These are phyloP conservation scores for Pseudogymnoascus sp. DNA, from an alignment of 2,329 filamentous ascomycete species.

Conservation along the genomic window DNA sequence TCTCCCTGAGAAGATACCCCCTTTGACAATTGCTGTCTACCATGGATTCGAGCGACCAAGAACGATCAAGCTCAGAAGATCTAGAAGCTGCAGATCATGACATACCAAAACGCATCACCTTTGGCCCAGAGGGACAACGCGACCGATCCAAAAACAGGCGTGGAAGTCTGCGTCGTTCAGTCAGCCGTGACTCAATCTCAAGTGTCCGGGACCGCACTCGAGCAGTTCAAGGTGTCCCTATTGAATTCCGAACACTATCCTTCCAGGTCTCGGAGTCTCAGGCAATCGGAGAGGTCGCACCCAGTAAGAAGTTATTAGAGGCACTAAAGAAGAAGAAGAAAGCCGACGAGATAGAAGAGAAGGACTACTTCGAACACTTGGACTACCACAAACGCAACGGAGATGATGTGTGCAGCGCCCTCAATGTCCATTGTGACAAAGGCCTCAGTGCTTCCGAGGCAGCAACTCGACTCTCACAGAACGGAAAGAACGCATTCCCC, in stretches of 20 bases:
- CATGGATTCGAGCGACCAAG: background rate
- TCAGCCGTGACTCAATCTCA: slow-evolving; percentile 23
- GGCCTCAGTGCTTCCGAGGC: slow-evolving; percentile 34
- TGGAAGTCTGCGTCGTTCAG: slow-evolving; percentile 9
- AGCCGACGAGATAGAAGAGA: slow-evolving; percentile 29
- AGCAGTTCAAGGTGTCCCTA: slow-evolving; percentile 32
- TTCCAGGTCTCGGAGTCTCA: slow-evolving; percentile 35
- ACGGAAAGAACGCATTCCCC: slow-evolving; percentile 38
- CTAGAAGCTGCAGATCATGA: background rate
- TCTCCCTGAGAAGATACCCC: background rate
- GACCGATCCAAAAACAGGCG: background rate
- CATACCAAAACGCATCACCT: slow-evolving; percentile 5
- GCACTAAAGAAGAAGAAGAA: slow-evolving; percentile 25
- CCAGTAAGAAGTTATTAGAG: slow-evolving; percentile 11
- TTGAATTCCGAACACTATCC: slow-evolving; percentile 35
- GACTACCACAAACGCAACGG: slow-evolving; percentile 33
- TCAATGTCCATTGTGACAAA: slow-evolving; percentile 31
- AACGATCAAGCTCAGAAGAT: slow-evolving; percentile 1
- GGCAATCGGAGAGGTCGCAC: background rate
- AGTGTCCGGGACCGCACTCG: slow-evolving; percentile 14
- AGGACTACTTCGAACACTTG: slow-evolving; percentile 40
- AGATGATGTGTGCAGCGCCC: slow-evolving; percentile 34
- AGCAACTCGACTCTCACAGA: slow-evolving; percentile 31
- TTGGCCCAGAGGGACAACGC: slow-evolving; percentile 4
- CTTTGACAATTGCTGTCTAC: background rate